Base-by-base conservation (phyloP, 148 eudicot species). In the Suaeda aralocaspica region DNA sequence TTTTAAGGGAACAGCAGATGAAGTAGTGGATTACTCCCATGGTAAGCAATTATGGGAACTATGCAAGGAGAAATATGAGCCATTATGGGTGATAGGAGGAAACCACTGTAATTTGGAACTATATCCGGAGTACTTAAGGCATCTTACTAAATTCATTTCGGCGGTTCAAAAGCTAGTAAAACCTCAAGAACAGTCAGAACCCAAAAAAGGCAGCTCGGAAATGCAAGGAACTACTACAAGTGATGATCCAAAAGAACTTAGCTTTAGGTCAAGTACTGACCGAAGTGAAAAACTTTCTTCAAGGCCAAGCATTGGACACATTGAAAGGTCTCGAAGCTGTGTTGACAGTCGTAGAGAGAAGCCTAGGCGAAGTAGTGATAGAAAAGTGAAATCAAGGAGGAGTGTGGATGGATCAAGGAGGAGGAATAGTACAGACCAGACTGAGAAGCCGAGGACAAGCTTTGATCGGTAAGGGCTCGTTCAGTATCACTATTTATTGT, bases 371-470 rank as follows among this genome's bases (percentile, higher is more conserved):
- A 79, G 79, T 45, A 49, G 58, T 50, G 86, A 77, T 50, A 67
- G 69, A 41, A 55, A 56, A 56, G 78, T 71, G 31, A 77, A 36
- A 22, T 16, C 68, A 1, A 59, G 68, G 56, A 80, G 70, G 81
- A 83, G 85, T 53, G 51, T 59, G 48, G 92, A 87, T 26, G 46
- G 22, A 22, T 4, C 67, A 4, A 76, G 74, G 21, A 83, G 76
- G 69, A 80, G 76, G 67, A 80, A 36, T 36, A 82, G 70, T 67
- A 21, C 49, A 3, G 87, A 88, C 24, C 78, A 77, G 50, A 58
- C 72, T 64, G 89, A 88, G 31, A 85, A 72, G 78, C 74, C 82
- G 0, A 80, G 89, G 70, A 88, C 76, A 39, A 89, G 92, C 81
- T 77, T 89, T 75, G 89, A 87, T 68, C 78, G 91, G 95, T 84